Base-by-base conservation (phyloP, 495 filamentous ascomycete genomes). In the Sphaerosporella brunnea region DNA sequence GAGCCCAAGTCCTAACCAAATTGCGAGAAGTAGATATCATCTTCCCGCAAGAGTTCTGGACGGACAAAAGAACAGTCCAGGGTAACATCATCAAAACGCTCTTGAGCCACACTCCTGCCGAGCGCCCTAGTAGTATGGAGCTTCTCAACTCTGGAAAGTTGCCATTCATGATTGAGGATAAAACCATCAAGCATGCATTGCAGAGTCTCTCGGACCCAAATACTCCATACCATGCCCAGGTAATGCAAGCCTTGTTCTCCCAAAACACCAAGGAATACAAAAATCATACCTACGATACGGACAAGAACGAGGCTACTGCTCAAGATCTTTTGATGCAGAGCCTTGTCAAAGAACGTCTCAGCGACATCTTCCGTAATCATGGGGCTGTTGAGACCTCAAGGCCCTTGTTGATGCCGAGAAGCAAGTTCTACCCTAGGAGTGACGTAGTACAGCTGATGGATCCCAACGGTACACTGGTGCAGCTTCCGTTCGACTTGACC, bases 401-500 rank as follows among this genome's bases (percentile, higher is more conserved):
- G 28, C 76, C 78, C 24, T 69, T 73, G 37, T 64, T 96, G 9
- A 84, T 95, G 50, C 90, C 90, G 1, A 73, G 77, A 36, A 93
- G 86, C 18, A 65, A 72, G 2, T 75, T 84, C 60, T 94, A 96
- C 57, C 63, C 69, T 2, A 11, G 24, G 11, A 71, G 70, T 10
- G 75, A 73, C 52, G 74, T 75, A 36, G 80, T 88, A 19, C 78
- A 82, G 48, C 62, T 96, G 15, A 68, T 97, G 8, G 83, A 93
- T 62, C 68, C 74, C 0, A 81, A 76, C 51, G 92, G 90, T 8
- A 88, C 79, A 19, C 67, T 93, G 2, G 68, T 96, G 8, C 90
- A 96, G 58, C 62, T 96, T 34, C 92, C 92, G 0, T 95, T 80
- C 54, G 90, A 97, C 58, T 65, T 96, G 11, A 92, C 86, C 21